Evolutionary conservation across 2,329 filamentous ascomycete genomes (phyloP), one percentile per base, ranked within the genome.

Genomic region (Diaporthe capsici): DNA sequence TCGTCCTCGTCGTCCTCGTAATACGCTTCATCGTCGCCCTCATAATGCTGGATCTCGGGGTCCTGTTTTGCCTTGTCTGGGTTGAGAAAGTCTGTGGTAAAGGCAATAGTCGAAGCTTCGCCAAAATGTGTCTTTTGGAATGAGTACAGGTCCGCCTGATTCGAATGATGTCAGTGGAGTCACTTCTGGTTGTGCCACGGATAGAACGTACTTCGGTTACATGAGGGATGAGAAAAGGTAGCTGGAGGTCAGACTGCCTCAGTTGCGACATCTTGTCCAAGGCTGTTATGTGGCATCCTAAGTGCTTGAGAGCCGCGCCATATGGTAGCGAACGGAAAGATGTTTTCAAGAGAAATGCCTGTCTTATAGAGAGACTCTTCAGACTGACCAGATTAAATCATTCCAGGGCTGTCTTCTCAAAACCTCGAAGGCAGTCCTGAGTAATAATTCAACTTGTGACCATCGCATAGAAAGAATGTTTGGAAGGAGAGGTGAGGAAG

Each of bases 111-210:
- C 39, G 89, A 87, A 61, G 83, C 78, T 47, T 79, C 73, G 15
- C 87, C 87, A 82, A 94, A 94, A 79, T 94, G 92, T 25, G 86
- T 82, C 57, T 88, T 83, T 77, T 92, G 88, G 79, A 94, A 94
- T 39, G 84, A 84, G 72, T 84, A 81, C 44, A 94, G 84, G 58
- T 94, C 92, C 82, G 89, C 86, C 92, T 94, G 77, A 31, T 73
- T 75, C 76, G 42, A 63, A 67, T 28, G 77, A 78, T 74, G 80
- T 78, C 70, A 73, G 65, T 10, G 17, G 7, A 17, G 42, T 25
- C n/a, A 12, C 15, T 3, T 17, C 37, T 60, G 51, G 58, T n/a
- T 25, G 20, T 25, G 47, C 63, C 51, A 22, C 67, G 22, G 34
- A 42, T 22, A 67, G 76, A 39, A 80, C 81, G 15, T 79, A 86